Conservation (phyloP, 495 filamentous ascomycete species). For the Aspergillus panamensis region DNA sequence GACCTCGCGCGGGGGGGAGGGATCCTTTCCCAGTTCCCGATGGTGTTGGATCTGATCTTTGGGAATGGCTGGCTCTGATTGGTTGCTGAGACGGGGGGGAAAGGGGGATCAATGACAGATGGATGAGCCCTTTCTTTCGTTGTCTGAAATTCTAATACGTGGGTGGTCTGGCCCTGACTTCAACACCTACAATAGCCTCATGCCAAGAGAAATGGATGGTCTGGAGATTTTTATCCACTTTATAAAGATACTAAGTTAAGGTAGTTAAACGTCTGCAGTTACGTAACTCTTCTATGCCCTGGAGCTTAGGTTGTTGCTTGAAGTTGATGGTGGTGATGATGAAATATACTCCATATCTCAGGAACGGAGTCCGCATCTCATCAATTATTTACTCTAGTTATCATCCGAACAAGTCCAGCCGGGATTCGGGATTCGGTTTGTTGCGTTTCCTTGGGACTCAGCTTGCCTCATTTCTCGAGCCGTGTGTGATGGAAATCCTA, state of each 20-base stretch:
- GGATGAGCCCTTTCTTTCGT: not conserved
- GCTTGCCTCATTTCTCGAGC: conserved; percentile 4
- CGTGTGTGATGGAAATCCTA: not conserved
- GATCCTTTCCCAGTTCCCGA: not conserved
- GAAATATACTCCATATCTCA: no score
- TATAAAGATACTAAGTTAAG: no score
- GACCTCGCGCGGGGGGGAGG: not conserved
- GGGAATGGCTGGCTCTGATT: not conserved
- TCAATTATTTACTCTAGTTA: no score
- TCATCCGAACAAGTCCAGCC: no score
- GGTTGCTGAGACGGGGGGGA: not conserved
- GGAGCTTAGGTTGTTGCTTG: not conserved
- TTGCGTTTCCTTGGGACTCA: not conserved
- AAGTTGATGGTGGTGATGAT: not conserved
- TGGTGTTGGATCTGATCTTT: conserved; percentile 3
- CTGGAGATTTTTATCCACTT: no score
- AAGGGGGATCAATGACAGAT: not conserved
- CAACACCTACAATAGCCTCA: not conserved
- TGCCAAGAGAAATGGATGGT: not conserved
- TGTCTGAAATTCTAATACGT: not conserved
- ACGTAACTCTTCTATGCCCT: not conserved
- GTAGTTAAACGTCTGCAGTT: not conserved
- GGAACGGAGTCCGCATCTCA: not conserved
- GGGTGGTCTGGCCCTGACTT: not conserved
- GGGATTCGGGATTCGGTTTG: no score